Evolutionary conservation across 2,329 filamentous ascomycete genomes (phyloP).

Genomic region (Aspergillus proliferans): DNA sequence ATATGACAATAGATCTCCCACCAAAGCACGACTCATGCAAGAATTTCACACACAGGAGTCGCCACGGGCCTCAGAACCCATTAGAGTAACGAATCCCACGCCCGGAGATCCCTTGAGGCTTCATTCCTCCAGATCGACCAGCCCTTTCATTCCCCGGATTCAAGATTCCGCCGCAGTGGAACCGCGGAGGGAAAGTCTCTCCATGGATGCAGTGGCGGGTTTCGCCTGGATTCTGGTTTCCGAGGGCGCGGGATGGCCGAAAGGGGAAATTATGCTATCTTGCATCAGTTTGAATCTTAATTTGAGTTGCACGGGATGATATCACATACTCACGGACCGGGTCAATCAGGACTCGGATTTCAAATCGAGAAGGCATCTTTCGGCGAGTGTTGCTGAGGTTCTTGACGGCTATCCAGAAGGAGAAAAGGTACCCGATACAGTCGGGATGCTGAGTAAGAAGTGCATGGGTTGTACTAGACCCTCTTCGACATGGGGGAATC

Average conservation of each 20-base stretch:
- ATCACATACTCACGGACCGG: too few species aligned
- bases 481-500: neutral
- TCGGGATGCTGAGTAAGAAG: neutral
- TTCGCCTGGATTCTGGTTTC: slow-evolving; percentile 20
- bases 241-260: slow-evolving; percentile 5
- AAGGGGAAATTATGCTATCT: neutral
- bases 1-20: neutral
- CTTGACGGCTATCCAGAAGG: slow-evolving; percentile 1
- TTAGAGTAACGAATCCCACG: neutral
- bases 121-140: slow-evolving; percentile 6
- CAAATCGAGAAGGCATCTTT: neutral
- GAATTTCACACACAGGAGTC: neutral
- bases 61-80: neutral
- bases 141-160: slow-evolving; percentile 22
- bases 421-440: slow-evolving; percentile 5
- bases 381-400: slow-evolving; percentile 18
- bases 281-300: neutral
- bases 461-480: too few species aligned
- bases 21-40: neutral
- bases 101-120: neutral
- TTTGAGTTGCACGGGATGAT: too few species aligned
- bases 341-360: neutral
- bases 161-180: slow-evolving; percentile 22
- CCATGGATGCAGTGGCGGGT: slow-evolving; percentile 1
- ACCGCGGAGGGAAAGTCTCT: slow-evolving; percentile 1